Conservation (phyloP, 805 yeast species). For the Suhomyces sp. region DNA sequence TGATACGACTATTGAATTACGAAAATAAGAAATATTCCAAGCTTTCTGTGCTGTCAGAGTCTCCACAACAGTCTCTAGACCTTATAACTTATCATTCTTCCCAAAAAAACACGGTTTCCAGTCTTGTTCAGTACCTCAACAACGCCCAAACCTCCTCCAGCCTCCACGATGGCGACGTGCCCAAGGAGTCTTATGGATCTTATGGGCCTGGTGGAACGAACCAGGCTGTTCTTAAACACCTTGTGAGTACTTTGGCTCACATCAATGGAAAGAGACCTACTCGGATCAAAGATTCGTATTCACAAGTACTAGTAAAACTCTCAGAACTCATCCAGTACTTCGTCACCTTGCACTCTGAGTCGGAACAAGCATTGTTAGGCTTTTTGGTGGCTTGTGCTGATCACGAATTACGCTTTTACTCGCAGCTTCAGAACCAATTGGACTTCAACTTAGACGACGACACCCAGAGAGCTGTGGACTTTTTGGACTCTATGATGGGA, state of each 20-base stretch:
- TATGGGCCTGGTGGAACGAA: no score
- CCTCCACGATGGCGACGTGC: neutral
- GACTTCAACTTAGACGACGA: conserved; percentile 15
- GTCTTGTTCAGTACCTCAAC: neutral
- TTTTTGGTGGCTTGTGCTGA: conserved; percentile 18
- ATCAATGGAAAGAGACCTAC: conserved; percentile 10
- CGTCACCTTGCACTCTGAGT: conserved; percentile 12
- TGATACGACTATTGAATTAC: conserved; percentile 15
- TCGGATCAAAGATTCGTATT: conserved; percentile 16
- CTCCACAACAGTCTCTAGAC: neutral
- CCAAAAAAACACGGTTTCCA: neutral
- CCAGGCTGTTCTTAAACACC: conserved; percentile 1
- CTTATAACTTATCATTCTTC: neutral
- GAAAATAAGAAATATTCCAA: conserved; percentile 10
- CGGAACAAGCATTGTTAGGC: conserved; percentile 15
- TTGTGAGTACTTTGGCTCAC: conserved; percentile 4
- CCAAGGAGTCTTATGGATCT: neutral
- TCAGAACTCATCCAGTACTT: conserved; percentile 16
- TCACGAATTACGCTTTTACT: conserved; percentile 15
- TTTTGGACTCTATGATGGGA: conserved; percentile 19
- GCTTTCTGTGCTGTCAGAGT: conserved; percentile 3
- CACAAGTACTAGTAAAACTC: conserved; percentile 12
- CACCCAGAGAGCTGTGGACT: conserved; percentile 18
- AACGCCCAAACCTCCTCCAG: neutral
- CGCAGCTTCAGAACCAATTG: conserved; percentile 14